Evolutionary conservation across 140 eudicot genomes (phyloP).

Genomic region (Anethum foeniculum): DNA sequence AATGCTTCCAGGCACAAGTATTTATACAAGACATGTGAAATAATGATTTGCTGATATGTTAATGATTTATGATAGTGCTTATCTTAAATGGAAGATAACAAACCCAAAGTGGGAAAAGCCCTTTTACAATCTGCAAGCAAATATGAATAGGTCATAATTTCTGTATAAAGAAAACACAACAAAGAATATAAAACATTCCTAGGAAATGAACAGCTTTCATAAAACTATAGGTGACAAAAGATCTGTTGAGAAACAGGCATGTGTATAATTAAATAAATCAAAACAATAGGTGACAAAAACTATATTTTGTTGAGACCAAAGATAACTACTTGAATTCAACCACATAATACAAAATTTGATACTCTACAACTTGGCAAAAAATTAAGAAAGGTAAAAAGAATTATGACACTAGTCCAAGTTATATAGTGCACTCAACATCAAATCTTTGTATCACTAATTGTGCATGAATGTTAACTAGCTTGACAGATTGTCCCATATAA

Average conservation of each 20-base stretch:
- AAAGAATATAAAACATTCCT: not conserved
- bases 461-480: not conserved
- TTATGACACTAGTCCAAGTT: not conserved
- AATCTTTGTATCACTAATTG: not conserved
- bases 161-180: not conserved
- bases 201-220: too few relatives aligned
- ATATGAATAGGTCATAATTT: constrained; percentile 6
- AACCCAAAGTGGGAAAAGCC: constrained; percentile 95
- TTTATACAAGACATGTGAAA: not conserved
- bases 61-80: constrained; percentile 4
- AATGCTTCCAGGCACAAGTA: not conserved
- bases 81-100: constrained; percentile 88
- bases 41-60: not conserved
- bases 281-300: too few relatives aligned
- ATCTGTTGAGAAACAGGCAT: too few relatives aligned
- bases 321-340: not conserved
- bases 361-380: too few relatives aligned
- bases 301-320: too few relatives aligned
- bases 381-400: not conserved
- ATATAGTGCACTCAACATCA: not conserved
- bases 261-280: too few relatives aligned
- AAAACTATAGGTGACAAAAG: too few relatives aligned
- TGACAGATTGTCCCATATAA: not conserved
- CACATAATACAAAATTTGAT: not conserved
- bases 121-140: constrained; percentile 75